These are phyloP conservation scores for Zymoseptoria pseudotritici DNA, from an alignment of 2,329 filamentous ascomycete species.

Conservation along the genomic window DNA sequence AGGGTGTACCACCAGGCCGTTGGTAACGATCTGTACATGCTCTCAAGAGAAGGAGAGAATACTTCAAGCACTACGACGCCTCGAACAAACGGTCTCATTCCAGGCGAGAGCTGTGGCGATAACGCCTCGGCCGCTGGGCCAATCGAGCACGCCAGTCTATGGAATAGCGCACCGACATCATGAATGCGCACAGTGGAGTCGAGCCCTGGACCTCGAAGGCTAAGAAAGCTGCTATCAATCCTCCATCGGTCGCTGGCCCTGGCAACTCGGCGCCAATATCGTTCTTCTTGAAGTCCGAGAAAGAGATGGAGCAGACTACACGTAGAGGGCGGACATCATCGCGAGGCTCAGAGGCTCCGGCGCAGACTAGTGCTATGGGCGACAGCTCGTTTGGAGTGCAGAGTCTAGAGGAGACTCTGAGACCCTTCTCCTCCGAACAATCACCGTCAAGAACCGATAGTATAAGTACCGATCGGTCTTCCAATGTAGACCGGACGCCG, in stretches of 20 bases:
- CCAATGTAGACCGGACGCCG: constrained; percentile 6
- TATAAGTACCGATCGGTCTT: constrained; percentile 17
- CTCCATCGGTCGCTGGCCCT: constrained; percentile 12
- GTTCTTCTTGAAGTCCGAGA: constrained; percentile 53
- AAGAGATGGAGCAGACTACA: constrained; percentile 36
- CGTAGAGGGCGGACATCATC: constrained; percentile 21
- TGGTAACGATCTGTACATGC: background rate
- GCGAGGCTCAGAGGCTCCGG: constrained; percentile 11
- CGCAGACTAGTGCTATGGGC: constrained; percentile 21
- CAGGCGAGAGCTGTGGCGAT: background rate
- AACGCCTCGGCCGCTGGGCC: background rate
- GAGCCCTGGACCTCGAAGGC: constrained; percentile 4
- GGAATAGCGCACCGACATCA: background rate
- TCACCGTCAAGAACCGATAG: constrained; percentile 20
- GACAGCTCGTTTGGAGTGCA: constrained; percentile 51
- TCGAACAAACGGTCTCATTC: background rate
- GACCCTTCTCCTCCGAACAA: constrained; percentile 31
- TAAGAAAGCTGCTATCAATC: constrained; percentile 13
- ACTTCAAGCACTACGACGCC: background rate
- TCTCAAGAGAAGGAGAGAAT: background rate
- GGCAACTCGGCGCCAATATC: constrained; percentile 43
- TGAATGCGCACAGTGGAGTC: background rate
- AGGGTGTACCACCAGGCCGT: background rate
- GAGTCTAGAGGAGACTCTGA: constrained; percentile 49
- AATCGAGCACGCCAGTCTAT: background rate